A percentile compares a stretch with the other conserved stretches of the same genome.
Conservation (phyloP, 2,329 filamentous ascomycete species). For the Penicillium brevicompactum region DNA sequence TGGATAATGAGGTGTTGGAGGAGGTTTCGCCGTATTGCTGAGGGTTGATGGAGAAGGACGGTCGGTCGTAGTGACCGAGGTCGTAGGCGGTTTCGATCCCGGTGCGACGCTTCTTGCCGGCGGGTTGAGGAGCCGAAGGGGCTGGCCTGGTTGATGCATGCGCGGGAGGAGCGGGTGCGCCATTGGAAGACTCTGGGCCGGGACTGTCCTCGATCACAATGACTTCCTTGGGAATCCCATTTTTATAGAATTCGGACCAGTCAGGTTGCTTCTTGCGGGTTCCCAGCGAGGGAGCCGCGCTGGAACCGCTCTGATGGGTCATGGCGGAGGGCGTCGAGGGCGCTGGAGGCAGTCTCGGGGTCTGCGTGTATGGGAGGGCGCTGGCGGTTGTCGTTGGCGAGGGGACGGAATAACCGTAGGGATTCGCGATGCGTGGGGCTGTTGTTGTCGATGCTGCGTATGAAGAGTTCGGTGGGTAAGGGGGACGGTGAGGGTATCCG, state of each 20-base stretch:
- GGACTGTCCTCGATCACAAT: constrained; percentile 78
- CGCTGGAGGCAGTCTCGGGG: constrained; percentile 41
- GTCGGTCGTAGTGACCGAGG: constrained; percentile 69
- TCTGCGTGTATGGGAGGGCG: constrained; percentile 36
- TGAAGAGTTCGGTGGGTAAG: constrained; percentile 56
- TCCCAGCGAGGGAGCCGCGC: constrained; percentile 42
- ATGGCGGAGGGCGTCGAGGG: constrained; percentile 38
- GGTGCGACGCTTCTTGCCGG: constrained; percentile 73
- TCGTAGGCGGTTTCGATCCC: constrained; percentile 64
- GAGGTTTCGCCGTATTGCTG: constrained; percentile 68
- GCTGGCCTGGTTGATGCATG: constrained; percentile 28
- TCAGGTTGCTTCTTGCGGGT: constrained; percentile 62
- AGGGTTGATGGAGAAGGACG: constrained; percentile 73
- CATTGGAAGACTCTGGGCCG: constrained; percentile 41
- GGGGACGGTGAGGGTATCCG: constrained; percentile 59
- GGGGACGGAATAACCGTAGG: constrained; percentile 45
- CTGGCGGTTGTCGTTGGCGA: constrained; percentile 35
- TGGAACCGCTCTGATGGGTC: constrained; percentile 41
- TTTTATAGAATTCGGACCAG: constrained; percentile 80
- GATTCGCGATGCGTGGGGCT: constrained; percentile 44
- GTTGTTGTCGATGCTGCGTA: constrained; percentile 53
- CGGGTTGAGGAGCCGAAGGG: constrained; percentile 43
- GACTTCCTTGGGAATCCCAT: constrained; percentile 80
- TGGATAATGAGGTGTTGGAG: constrained; percentile 73
- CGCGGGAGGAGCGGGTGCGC: constrained; percentile 22